Evolutionary conservation across 169 alveolate genomes (phyloP), one percentile per base, ranked within the genome.

Genomic region (Fabrea salina): DNA sequence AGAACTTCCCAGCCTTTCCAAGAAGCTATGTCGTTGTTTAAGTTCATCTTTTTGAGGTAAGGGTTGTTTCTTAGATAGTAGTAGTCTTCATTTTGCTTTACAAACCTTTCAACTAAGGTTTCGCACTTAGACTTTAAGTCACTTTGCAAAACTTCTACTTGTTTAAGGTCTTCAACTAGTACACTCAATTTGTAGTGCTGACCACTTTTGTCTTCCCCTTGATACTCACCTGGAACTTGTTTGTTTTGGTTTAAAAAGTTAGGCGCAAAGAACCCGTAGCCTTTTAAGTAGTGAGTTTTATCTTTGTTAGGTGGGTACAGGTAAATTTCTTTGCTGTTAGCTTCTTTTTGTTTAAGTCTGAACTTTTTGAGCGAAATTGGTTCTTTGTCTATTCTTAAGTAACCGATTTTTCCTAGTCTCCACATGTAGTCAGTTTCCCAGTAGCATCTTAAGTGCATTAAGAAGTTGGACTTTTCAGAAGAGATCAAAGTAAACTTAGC

Each of bases 1-100:
- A 78, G 35, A n/a, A 86, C 84, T 70, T 82, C 86, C 87, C 92
- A 86, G 75, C 89, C 78, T 27, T 35, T 53, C 80, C 91, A 84
- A 1, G 53, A 47, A 5, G 92, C 89, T 50, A 57, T 53, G 50
- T 86, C 92, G 39, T 61, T 39, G 5, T 54, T 50, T 27, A 86
- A 22, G 56, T 86, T 86, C 79, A 49, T 78, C 49, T 72, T 84
- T 72, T 79, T 86, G 30, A 86, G 40, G 30, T 86, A 86, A 2
- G 89, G 87, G 16, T n/a, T 22, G 6, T 78, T 75, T 64, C 57
- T 78, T n/a, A 37, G 19, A 41, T 27, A 33, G 25, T 49, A 30
- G 35, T 22, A 70, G n/a, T 70, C 79, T 3, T 35, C 51, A 19
- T 35, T 41, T 19, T 43, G 54, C 16, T 2, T 25, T 3, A 70